phyloP scores from a whole-genome alignment of 2,329 filamentous ascomycete genomes.

The Aspergillus carbonarius region DNA sequence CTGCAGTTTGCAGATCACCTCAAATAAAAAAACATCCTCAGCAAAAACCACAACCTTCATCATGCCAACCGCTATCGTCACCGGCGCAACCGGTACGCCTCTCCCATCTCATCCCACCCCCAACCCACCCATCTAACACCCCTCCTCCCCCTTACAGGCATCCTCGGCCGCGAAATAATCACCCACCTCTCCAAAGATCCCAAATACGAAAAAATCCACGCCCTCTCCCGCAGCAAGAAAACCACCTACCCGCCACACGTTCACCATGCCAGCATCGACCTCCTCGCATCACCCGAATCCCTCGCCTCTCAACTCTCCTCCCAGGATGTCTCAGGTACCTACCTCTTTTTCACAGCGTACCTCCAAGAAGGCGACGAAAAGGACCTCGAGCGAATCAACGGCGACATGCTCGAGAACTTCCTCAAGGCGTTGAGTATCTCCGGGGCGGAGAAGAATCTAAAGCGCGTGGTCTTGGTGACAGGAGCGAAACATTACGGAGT shows the following conservation, averaged over 20 bases:
- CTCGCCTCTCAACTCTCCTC: conserved; percentile 41
- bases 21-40: no score
- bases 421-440: conserved; percentile 46
- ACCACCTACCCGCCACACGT: conserved; percentile 37
- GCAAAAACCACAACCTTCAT: background rate
- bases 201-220: conserved; percentile 40
- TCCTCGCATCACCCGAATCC: conserved; percentile 32
- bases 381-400: conserved; percentile 40
- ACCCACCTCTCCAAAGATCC: conserved; percentile 36
- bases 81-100: conserved; percentile 29
- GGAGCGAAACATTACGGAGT: conserved; percentile 56
- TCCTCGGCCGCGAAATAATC: conserved; percentile 43
- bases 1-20: no score
- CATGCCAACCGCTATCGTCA: conserved; percentile 32
- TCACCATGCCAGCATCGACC: conserved; percentile 41
- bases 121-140: background rate
- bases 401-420: conserved; percentile 50
- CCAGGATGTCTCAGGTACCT: conserved; percentile 33
- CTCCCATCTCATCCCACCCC: background rate
- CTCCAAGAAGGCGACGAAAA: conserved; percentile 38
- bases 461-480: conserved; percentile 51
- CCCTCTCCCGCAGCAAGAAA: conserved; percentile 43
- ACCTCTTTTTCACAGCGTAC: conserved; percentile 48
- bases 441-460: conserved; percentile 43
- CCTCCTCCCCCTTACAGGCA: conserved; percentile 27